A percentile compares a stretch with the other conserved stretches of the same genome.
Conservation (phyloP, 768 basidiomycete genomes). For the Mycena pura region DNA sequence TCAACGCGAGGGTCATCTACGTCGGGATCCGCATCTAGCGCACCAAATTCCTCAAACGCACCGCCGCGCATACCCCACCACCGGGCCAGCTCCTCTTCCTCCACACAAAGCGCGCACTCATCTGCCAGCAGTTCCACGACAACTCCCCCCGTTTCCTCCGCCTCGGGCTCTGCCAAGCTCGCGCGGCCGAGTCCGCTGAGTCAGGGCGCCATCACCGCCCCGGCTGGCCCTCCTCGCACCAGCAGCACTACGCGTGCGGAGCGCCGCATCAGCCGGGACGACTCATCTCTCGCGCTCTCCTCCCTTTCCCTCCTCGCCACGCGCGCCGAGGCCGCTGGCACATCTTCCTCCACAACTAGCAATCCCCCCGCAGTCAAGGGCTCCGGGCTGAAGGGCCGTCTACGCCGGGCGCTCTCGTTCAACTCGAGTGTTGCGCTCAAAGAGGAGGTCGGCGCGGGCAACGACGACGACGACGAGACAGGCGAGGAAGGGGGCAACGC, state of each 20-base stretch:
- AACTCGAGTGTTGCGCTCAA: slow-evolving; percentile 63
- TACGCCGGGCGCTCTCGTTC: slow-evolving; percentile 76
- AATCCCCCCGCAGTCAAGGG: slow-evolving; percentile 46
- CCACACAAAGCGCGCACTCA: slow-evolving; percentile 30
- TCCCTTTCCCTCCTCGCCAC: slow-evolving; percentile 23
- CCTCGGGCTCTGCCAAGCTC: slow-evolving; percentile 32
- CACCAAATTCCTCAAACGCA: slow-evolving; percentile 36
- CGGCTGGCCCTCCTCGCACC: slow-evolving; percentile 13
- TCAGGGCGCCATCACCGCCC: slow-evolving; percentile 34
- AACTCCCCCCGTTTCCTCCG: slow-evolving; percentile 19
- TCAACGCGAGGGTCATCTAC: slow-evolving; percentile 38
- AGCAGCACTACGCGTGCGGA: slow-evolving; percentile 47
- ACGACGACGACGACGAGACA: slow-evolving; percentile 38
- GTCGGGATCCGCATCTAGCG: slow-evolving; percentile 34
- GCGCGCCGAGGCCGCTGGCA: slow-evolving; percentile 8
- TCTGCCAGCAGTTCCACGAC: slow-evolving; percentile 36
- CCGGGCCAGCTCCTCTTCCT: slow-evolving; percentile 33
- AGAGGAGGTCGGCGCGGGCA: slow-evolving; percentile 56
- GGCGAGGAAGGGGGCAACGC: not conserved
- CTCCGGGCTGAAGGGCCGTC: slow-evolving; percentile 77
- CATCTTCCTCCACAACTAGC: not conserved
- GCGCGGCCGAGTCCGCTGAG: slow-evolving; percentile 40
- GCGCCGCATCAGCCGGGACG: slow-evolving; percentile 57
- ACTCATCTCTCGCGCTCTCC: slow-evolving; percentile 28
- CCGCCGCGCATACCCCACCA: slow-evolving; percentile 39